phyloP scores from a whole-genome alignment of 257 asterid species.

The Capsicum baccatum region DNA sequence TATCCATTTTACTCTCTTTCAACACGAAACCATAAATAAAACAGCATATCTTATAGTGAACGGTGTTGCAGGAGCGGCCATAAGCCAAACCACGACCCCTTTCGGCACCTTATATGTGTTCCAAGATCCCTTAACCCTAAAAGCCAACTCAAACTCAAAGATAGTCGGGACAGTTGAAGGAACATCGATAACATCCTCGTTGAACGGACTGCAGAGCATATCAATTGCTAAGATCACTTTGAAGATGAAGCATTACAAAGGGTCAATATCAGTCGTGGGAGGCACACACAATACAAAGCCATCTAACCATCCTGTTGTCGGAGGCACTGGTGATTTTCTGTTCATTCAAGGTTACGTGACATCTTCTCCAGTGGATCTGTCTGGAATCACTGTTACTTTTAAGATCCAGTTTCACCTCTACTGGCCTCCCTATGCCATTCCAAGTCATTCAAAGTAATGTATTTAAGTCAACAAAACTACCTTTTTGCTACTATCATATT shows the following conservation, averaged over 20 bases:
- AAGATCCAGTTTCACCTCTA: conserved; percentile 39
- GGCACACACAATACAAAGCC: conserved; percentile 38
- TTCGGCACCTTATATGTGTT: conserved; percentile 36
- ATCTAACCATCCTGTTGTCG: conserved; percentile 35
- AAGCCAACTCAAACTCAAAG: conserved; percentile 27
- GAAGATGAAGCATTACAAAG: conserved; percentile 34
- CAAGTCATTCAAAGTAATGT: not conserved
- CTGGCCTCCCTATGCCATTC: conserved; percentile 37
- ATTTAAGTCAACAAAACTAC: not conserved
- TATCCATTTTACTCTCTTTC: conserved; percentile 35
- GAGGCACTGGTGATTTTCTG: conserved; percentile 39
- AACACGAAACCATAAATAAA: conserved; percentile 41
- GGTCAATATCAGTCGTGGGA: conserved; percentile 36
- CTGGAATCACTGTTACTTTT: conserved; percentile 33
- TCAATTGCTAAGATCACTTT: conserved; percentile 37
- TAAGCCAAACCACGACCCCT: conserved; percentile 36
- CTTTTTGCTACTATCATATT: not conserved
- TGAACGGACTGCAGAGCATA: conserved; percentile 37
- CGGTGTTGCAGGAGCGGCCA: conserved; percentile 35
- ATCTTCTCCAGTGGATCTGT: conserved; percentile 36
- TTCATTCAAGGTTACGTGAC: conserved; percentile 39
- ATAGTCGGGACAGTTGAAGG: conserved; percentile 36
- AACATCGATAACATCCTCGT: conserved; percentile 33
- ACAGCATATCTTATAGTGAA: conserved; percentile 34
- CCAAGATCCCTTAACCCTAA: conserved; percentile 39